Evolutionary conservation across 1,284 basidiomycete species (phyloP).

Genomic region (Pseudozyma thailandica): DNA sequence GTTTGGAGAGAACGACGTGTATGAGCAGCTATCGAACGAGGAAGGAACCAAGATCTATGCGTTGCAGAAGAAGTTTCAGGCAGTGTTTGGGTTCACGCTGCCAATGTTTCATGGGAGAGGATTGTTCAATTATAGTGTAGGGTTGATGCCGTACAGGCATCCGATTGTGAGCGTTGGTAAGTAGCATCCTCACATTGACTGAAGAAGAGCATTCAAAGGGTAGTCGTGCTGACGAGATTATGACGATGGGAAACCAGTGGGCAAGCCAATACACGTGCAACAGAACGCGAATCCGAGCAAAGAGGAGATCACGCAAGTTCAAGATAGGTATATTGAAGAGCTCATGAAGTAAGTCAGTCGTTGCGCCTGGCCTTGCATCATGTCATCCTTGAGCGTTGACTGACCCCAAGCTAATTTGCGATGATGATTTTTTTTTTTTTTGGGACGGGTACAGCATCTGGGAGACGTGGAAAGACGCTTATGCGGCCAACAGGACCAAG

Average conservation of each 20-base stretch:
- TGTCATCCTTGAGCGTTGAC: neutral
- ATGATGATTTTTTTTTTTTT: neutral
- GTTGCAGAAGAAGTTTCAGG: slow-evolving; percentile 61
- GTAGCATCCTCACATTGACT: no score
- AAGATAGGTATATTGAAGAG: slow-evolving; percentile 89
- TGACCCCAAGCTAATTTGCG: neutral
- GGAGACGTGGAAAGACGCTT: slow-evolving; percentile 66
- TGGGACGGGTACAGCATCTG: slow-evolving; percentile 56
- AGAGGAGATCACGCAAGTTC: slow-evolving; percentile 82
- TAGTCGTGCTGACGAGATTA: neutral
- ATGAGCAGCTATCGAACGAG: slow-evolving; percentile 93
- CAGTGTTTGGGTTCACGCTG: slow-evolving; percentile 91
- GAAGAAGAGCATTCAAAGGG: no score
- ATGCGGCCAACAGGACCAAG: slow-evolving; percentile 61
- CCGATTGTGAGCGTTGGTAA: slow-evolving; percentile 87
- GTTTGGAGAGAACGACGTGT: slow-evolving; percentile 99
- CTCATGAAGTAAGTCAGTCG: slow-evolving; percentile 51
- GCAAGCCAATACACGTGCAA: slow-evolving; percentile 83
- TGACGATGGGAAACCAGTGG: slow-evolving; percentile 71
- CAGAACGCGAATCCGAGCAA: slow-evolving; percentile 82
- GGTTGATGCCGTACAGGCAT: slow-evolving; percentile 90
- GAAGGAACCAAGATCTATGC: slow-evolving; percentile 86
- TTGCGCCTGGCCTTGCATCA: neutral
- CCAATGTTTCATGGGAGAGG: slow-evolving; percentile 85
- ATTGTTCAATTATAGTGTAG: slow-evolving; percentile 77